Evolutionary conservation across 1,139 yeast genomes (phyloP), one percentile per base, ranked within the genome.

Genomic region (Geotrichum carabidarum): DNA sequence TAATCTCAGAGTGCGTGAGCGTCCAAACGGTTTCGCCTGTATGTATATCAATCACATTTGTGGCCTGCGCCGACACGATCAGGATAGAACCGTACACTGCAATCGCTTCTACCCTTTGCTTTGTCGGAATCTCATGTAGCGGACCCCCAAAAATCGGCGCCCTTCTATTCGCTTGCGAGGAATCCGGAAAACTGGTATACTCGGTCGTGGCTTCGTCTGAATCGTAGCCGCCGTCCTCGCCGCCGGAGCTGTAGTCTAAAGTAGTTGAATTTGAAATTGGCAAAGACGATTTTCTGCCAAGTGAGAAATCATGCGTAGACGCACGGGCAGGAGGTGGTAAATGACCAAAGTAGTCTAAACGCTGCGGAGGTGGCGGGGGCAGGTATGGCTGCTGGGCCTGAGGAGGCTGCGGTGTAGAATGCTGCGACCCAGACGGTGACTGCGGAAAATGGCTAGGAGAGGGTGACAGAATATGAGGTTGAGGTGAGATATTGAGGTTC

Each of bases 121-220:
- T 65, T 12, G 63, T 54, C 2, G 64, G 50, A 22, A 67, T 58
- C 45, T 64, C 63, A 43, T 65, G 65, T 34, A 64, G 51, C n/a
- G 63, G 59, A 1, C 70, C 69, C 43, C 63, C 65, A 53, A 61
- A 63, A 1, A 64, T 56, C 1, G 74, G 74, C 2, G 70, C 67
- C 30, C 70, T 58, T 42, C 73, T 60, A 54, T 70, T 70, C 8
- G 69, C 67, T 42, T 66, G 70, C 9, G 73, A 69, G 6, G 70
- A 62, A 45, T 70, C 74, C 1, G 72, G 71, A 44, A 62, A 68
- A n/a, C 55, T 56, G 11, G 47, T 55, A 12, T 41, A 42, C 18
- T 57, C 61, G 11, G 35, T 45, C 18, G 31, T 9, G 22, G 53
- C 44, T 9, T 44, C 36, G 15, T 58, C 65, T 2, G 63, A 58